Conservation (phyloP, 495 filamentous ascomycete species). For the Mytilinidion resinicola region DNA sequence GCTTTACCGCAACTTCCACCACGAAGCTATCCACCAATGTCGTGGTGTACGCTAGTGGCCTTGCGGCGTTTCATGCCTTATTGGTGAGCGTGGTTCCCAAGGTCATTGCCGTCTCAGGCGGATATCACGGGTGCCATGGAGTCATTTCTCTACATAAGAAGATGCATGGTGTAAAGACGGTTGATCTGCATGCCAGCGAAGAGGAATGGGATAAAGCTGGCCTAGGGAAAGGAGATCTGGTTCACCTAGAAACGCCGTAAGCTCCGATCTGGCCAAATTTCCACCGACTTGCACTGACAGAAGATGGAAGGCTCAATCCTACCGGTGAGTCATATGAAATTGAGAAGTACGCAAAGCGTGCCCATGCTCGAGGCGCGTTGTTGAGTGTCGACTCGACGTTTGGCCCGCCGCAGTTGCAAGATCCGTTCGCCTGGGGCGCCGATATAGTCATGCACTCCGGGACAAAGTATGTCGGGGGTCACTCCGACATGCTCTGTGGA, state of each 20-base stretch:
- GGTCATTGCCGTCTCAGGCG: slow-evolving; percentile 68
- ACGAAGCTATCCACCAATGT: slow-evolving; percentile 43
- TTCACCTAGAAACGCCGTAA: slow-evolving; percentile 81
- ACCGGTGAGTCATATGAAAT: slow-evolving; percentile 74
- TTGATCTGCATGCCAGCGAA: slow-evolving; percentile 42
- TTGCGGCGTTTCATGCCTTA: slow-evolving; percentile 79
- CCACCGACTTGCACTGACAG: too few species aligned
- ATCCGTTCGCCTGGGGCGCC: slow-evolving; percentile 73
- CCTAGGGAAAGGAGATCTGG: slow-evolving; percentile 61
- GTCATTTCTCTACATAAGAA: slow-evolving; percentile 64
- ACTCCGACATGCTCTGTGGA: slow-evolving; percentile 84
- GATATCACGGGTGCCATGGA: slow-evolving; percentile 92
- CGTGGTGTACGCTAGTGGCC: slow-evolving; percentile 75
- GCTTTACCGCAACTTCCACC: not conserved
- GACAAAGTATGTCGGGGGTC: slow-evolving; percentile 93
- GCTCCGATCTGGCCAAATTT: too few species aligned
- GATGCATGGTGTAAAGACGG: slow-evolving; percentile 60
- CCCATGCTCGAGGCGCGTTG: slow-evolving; percentile 63
- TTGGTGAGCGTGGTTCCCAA: slow-evolving; percentile 71
- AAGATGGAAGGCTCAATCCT: slow-evolving; percentile 56
- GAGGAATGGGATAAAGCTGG: slow-evolving; percentile 34
- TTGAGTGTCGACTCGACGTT: slow-evolving; percentile 90
- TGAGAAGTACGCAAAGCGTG: slow-evolving; percentile 57
- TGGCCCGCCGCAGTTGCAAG: slow-evolving; percentile 80
- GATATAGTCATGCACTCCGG: slow-evolving; percentile 86